phyloP scores from a whole-genome alignment of 164 flowering plant species.

The Dillenia turbinata region DNA sequence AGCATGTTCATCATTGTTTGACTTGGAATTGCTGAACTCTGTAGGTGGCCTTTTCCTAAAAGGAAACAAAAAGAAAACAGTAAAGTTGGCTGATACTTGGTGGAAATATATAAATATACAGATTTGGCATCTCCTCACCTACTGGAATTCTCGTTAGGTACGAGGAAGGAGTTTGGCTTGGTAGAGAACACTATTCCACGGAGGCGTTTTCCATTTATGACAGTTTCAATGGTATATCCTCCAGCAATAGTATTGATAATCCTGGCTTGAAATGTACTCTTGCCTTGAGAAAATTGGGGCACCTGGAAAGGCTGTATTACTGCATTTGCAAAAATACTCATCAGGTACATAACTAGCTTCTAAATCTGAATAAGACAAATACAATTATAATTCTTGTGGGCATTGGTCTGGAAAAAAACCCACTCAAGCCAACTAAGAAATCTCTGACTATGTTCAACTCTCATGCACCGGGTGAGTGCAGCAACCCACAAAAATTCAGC shows the following conservation, averaged over 20 bases:
- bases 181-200: constrained; percentile 82
- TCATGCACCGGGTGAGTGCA: not conserved
- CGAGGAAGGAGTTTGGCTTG: constrained; percentile 28
- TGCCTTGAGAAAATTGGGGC: constrained; percentile 35
- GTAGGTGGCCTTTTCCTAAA: constrained; percentile 39
- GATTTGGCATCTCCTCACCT: constrained; percentile 34
- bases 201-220: constrained; percentile 83
- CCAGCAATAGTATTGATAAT: constrained; percentile 56
- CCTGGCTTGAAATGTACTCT: constrained; percentile 78
- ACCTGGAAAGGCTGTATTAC: constrained; percentile 29
- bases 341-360: constrained; percentile 6
- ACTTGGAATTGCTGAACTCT: constrained; percentile 19
- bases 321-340: constrained; percentile 18
- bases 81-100: not conserved
- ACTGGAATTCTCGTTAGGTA: constrained; percentile 25
- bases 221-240: constrained; percentile 83
- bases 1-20: constrained; percentile 22
- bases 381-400: not conserved
- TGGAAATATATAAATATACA: not conserved
- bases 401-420: not conserved
- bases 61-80: not conserved
- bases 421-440: not conserved
- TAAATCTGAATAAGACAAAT: not conserved
- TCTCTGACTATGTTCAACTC: not conserved
- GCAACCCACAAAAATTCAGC: not conserved